Evolutionary conservation across 2,329 filamentous ascomycete genomes (phyloP), one percentile per base, ranked within the genome.

Genomic region (Penicillium sp.): DNA sequence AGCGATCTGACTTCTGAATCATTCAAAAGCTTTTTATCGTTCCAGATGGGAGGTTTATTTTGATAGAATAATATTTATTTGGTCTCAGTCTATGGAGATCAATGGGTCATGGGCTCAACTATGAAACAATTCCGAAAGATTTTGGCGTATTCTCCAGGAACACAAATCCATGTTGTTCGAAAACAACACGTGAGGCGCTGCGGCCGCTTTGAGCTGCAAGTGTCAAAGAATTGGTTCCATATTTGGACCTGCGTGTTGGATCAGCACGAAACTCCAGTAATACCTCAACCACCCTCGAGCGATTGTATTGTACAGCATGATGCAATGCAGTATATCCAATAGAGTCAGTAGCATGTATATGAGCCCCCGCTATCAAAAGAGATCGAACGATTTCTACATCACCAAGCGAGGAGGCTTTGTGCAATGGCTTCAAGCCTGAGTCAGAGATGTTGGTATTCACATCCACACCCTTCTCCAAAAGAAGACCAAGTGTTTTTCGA

Each of bases 271-370:
- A 15, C 13, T 24, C 36, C 36, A 40, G 9, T 21, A 40, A 40
- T 12, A 17, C 21, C n/a, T 26, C 21, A 13, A 40, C 36, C 5
- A 40, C 13, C 36, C 26, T 40, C n/a, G 36, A 40, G 13, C 36
- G 36, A 26, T 40, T 40, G 12, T 40, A 40, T 26, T 40, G 36
- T 9, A 40, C 36, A 40, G 36, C 36, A 40, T 40, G 20, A 24
- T 40, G 36, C 21, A 40, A 10, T n/a, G 36, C 36, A 12, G 36
- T 26, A 26, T 40, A 40, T 42, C 39, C 39, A 10, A 3, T 29
- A 7, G n/a, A 12, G 23, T 42, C 39, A 18, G 26, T 13, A 5
- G 26, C 24, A 20, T 42, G n/a, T 27, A 42, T 30, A 7, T 30
- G 8, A 4, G 39, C 24, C 20, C 26, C 39, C 6, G 15, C 39